Percentiles rank a stretch among this genome's conserved stretches.
Evolutionary conservation across 352 stramenopile species (phyloP).

Genomic region (Saprolegnia parasitica): DNA sequence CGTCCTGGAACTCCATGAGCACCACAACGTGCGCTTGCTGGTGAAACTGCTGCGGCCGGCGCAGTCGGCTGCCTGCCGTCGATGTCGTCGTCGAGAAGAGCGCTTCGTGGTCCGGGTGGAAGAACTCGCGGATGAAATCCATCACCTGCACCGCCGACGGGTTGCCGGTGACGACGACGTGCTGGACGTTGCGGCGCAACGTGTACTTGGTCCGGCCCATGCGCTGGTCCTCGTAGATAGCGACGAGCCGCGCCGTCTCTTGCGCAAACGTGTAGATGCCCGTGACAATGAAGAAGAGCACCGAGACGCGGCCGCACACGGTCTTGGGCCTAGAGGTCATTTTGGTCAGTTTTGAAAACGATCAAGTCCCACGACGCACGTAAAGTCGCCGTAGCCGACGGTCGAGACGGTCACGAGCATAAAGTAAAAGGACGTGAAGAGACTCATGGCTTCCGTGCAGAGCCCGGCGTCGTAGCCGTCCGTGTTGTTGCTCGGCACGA

Average conservation of each 20-base stretch:
- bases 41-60: conserved; percentile 40
- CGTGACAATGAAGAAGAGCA: conserved; percentile 80
- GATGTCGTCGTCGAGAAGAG: conserved; percentile 27
- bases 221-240: conserved; percentile 66
- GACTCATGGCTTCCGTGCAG: conserved; percentile 77
- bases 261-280: conserved; percentile 86
- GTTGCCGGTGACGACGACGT: conserved; percentile 85
- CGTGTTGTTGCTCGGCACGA: conserved; percentile 50
- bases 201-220: conserved; percentile 55
- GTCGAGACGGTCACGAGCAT: conserved; percentile 87
- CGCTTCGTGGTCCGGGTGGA: conserved; percentile 74
- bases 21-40: conserved; percentile 70
- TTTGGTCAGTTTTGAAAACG: too few species aligned
- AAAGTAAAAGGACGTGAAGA: conserved; percentile 86
- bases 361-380: conserved; percentile 18
- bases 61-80: conserved; percentile 42
- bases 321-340: conserved; percentile 64
- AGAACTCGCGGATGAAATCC: conserved; percentile 86
- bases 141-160: conserved; percentile 71
- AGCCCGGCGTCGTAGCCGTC: conserved; percentile 44
- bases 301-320: conserved; percentile 65
- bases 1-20: conserved; percentile 67
- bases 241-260: conserved; percentile 72
- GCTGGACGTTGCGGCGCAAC: conserved; percentile 54
- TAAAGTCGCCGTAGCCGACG: conserved; percentile 83